Evolutionary conservation across 2,329 filamentous ascomycete genomes (phyloP).

Genomic region (Dothiorella sarmentorum): DNA sequence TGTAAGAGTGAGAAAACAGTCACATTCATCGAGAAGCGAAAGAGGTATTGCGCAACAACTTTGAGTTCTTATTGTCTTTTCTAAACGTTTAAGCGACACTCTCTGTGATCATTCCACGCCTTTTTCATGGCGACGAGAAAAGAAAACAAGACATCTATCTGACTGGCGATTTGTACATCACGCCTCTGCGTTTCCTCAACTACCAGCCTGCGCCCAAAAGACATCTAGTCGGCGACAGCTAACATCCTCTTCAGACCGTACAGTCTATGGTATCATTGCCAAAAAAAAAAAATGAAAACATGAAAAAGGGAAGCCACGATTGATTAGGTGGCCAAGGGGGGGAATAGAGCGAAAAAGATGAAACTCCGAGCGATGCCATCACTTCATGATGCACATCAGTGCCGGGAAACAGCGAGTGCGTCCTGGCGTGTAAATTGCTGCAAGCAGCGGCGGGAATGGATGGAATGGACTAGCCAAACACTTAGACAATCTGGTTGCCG

Average conservation of each 20-base stretch:
- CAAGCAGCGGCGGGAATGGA: background rate
- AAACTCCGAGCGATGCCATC: background rate
- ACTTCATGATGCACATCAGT: background rate
- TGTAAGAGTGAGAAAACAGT: too few relatives aligned
- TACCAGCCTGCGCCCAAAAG: background rate
- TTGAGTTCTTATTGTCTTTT: background rate
- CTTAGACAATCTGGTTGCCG: constrained; percentile 19
- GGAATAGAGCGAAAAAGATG: background rate
- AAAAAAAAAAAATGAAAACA: background rate
- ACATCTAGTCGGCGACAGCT: constrained; percentile 4
- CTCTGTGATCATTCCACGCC: background rate
- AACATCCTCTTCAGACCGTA: background rate
- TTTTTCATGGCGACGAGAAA: constrained; percentile 1
- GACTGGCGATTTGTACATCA: background rate
- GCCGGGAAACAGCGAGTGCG: background rate
- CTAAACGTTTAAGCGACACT: constrained; percentile 1
- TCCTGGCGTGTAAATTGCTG: too few relatives aligned
- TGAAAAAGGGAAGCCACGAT: background rate
- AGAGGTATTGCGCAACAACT: background rate
- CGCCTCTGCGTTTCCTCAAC: background rate
- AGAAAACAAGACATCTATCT: background rate
- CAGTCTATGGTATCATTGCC: constrained; percentile 15
- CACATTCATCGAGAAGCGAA: background rate
- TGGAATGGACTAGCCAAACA: background rate
- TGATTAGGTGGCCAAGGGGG: background rate